Percentiles rank a stretch among this genome's conserved stretches.
These are phyloP conservation scores for Caryopteris hybrid DNA, from an alignment of 305 asterid genomes.

Conservation along the genomic window DNA sequence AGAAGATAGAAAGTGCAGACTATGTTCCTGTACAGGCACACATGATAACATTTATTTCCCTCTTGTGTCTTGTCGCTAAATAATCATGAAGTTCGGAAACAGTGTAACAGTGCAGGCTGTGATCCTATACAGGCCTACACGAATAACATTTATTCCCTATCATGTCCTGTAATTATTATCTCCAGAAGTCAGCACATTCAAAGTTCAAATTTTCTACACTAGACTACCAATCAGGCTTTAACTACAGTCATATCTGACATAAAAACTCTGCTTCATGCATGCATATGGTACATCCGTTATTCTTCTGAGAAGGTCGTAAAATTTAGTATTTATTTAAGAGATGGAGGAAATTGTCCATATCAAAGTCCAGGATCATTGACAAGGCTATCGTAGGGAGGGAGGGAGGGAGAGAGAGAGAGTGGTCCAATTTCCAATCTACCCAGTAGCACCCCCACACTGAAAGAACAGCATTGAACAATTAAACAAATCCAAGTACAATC, in stretches of 20 bases:
- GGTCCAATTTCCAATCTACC: background rate
- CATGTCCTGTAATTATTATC: background rate
- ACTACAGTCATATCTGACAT: background rate
- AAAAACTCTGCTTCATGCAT: background rate
- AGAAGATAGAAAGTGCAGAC: background rate
- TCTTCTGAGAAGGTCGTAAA: background rate
- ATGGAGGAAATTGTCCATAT: background rate
- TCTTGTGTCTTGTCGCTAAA: too few relatives aligned
- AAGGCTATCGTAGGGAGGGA: background rate
- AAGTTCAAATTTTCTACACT: background rate
- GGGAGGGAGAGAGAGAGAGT: background rate
- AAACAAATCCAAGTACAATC: background rate
- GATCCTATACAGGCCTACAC: too few relatives aligned
- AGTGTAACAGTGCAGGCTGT: too few relatives aligned
- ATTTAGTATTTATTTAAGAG: background rate
- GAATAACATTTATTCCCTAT: too few relatives aligned
- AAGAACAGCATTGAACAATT: too few relatives aligned
- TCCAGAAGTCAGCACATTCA: background rate
- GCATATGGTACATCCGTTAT: background rate
- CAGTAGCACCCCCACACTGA: too few relatives aligned
- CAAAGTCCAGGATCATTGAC: background rate
- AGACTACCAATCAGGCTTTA: too few relatives aligned
- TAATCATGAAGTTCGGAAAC: too few relatives aligned
- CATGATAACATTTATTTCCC: background rate
- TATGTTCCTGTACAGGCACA: background rate